Base-by-base conservation (phyloP, 495 filamentous ascomycete genomes). In the Aspergillus baeticus region DNA sequence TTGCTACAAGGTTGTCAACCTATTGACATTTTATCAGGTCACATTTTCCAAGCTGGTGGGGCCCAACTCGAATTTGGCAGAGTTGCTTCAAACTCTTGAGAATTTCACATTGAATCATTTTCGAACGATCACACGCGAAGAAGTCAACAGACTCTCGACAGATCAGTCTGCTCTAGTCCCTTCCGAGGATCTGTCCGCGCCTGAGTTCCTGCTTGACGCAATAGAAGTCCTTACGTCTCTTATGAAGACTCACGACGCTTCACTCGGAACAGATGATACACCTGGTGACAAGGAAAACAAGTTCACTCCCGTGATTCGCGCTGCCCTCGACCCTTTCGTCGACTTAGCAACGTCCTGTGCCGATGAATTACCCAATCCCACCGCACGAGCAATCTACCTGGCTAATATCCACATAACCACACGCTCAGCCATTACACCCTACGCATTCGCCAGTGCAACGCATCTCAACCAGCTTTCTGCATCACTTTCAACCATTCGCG, bases 281-380 rank as follows among this genome's bases (percentile, higher is more conserved):
- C 26, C 36, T 13, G 55, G 62, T 48, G 63, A 60, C 21, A 46
- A 47, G 46, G 68, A 69, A 26, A 76, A 77, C 46, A 37, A 51
- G 22, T 96, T 96, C 67, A 78, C 87, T 39, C 81, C 87, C 3
- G 84, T 97, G n/a, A 75, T 98, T 7, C 79, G 79, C 35, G 88
- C 90, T 58, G 87, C 92, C 0, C 83, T 98, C 42, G 89, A 96
- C 55, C 94, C 94, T 0, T 97, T 92, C 70, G 74, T 98, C 34
- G 76, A 83, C 4, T 79, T 85, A 14, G 90, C 90, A 64, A 81
- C 82, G 51, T 84, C 84, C 29, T 82, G 96, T 48, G 81, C 86
- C 10, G 77, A 83, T 46, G 76, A 81, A 43, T 70, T 93, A 1
- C 63, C 69, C 8, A 66, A 80, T 3, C 82, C 87, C 0, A 75